A percentile compares a stretch with the other conserved stretches of the same genome.
phyloP scores from a whole-genome alignment of 2,329 filamentous ascomycete genomes.

The Xylariaceae sp. region DNA sequence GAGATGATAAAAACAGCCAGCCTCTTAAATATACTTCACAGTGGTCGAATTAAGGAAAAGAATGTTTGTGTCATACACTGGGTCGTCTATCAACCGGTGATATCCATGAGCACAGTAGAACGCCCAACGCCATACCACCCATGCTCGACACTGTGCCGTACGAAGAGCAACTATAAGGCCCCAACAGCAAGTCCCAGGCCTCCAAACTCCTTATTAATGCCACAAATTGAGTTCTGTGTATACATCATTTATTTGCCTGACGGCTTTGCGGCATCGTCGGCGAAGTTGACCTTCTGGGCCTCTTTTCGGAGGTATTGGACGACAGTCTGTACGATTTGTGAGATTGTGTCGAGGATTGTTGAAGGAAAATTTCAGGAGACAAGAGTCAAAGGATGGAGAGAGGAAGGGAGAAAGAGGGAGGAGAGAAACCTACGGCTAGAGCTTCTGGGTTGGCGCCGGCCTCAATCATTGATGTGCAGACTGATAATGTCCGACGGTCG shows the following conservation, averaged over 20 bases:
- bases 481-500: constrained; percentile 83
- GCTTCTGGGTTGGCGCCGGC: constrained; percentile 96
- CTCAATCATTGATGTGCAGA: constrained; percentile 95
- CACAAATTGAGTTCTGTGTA: not conserved
- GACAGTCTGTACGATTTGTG: constrained; percentile 46
- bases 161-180: not conserved
- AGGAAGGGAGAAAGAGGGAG: constrained; percentile 30
- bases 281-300: constrained; percentile 46
- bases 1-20: too few species aligned
- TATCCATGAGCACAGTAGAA: not conserved
- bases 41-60: too few species aligned
- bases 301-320: constrained; percentile 58
- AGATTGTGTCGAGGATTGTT: too few species aligned
- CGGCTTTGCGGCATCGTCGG: constrained; percentile 19
- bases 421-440: constrained; percentile 65
- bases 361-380: not conserved
- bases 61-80: too few species aligned
- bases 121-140: constrained; percentile 17
- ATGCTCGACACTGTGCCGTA: not conserved
- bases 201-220: not conserved
- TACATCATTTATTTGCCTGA: constrained; percentile 5
- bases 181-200: too few species aligned
- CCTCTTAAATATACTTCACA: not conserved
- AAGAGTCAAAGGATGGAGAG: not conserved
- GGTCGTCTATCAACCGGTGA: too few species aligned